Evolutionary conservation across 2,329 filamentous ascomycete species (phyloP).

Genomic region (Cercospora sp.): DNA sequence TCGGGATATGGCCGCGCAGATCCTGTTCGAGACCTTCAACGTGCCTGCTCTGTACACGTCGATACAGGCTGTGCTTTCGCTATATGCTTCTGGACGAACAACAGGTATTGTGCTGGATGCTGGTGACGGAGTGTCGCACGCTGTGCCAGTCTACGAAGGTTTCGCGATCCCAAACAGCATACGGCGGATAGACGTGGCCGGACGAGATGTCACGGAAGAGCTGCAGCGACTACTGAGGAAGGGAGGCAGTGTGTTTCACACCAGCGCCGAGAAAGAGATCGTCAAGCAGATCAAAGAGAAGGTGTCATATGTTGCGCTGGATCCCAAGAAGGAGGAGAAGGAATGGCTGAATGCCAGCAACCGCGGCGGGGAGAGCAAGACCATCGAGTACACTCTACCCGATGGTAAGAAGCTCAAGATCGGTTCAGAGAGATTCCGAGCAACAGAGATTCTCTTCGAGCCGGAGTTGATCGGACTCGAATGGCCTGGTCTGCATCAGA

Average conservation of each 20-base stretch:
- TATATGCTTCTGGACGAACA: conserved; percentile 93
- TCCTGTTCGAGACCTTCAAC: conserved; percentile 98
- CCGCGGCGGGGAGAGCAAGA: conserved; percentile 66
- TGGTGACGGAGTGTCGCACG: conserved; percentile 94
- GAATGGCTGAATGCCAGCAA: conserved; percentile 76
- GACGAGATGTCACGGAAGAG: conserved; percentile 93
- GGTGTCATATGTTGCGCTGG: conserved; percentile 83
- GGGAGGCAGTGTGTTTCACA: conserved; percentile 92
- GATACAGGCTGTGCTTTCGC: conserved; percentile 91
- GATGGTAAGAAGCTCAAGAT: conserved; percentile 95
- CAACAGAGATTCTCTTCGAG: conserved; percentile 95
- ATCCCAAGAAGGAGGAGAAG: conserved; percentile 93
- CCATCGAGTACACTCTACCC: conserved; percentile 82
- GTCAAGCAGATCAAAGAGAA: conserved; percentile 96
- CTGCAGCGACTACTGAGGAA: conserved; percentile 88
- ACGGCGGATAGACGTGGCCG: conserved; percentile 91
- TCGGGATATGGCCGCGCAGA: conserved; percentile 93
- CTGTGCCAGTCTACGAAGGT: conserved; percentile 95
- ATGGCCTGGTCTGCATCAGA: conserved; percentile 95
- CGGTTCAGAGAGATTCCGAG: conserved; percentile 90
- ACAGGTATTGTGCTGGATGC: conserved; percentile 95
- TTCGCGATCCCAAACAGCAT: conserved; percentile 97
- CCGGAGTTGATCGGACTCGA: conserved; percentile 95
- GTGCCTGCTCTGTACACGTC: conserved; percentile 95
- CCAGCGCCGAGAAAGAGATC: conserved; percentile 98